These are phyloP conservation scores for Debaryomyces prosopidis DNA, from an alignment of 805 yeast species.

Conservation along the genomic window DNA sequence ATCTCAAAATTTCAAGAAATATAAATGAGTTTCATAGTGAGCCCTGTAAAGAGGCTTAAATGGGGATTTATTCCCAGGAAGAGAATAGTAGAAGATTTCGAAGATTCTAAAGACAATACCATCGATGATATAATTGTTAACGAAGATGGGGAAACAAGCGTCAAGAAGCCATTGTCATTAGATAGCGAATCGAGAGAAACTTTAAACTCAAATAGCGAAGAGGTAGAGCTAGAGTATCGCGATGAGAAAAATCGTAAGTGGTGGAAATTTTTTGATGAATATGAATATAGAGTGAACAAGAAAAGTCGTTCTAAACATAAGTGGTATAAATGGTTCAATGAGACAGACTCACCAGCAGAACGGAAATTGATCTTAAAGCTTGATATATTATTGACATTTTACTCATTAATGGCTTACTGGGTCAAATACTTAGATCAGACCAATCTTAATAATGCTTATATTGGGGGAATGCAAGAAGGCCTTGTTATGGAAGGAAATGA, in stretches of 20 bases:
- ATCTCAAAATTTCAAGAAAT: background rate
- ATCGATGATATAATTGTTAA: background rate
- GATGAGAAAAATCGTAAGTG: constrained; percentile 26
- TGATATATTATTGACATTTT: constrained; percentile 23
- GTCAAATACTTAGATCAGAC: constrained; percentile 59
- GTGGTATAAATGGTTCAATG: constrained; percentile 45
- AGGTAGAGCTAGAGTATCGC: constrained; percentile 17
- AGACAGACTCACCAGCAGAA: constrained; percentile 42
- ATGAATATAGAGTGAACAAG: constrained; percentile 49
- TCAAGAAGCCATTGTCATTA: background rate
- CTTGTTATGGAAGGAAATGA: constrained; percentile 58
- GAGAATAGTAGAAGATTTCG: constrained; percentile 30
- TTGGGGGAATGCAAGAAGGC: constrained; percentile 58
- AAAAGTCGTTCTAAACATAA: constrained; percentile 17
- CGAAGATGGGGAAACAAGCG: background rate
- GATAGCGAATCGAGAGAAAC: background rate
- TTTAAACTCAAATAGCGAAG: background rate
- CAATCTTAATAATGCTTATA: constrained; percentile 61
- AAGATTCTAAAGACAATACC: constrained; percentile 6
- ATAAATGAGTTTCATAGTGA: background rate
- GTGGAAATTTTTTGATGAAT: constrained; percentile 44
- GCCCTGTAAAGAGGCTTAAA: constrained; percentile 16
- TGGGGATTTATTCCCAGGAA: constrained; percentile 38
- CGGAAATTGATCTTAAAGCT: constrained; percentile 21
- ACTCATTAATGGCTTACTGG: constrained; percentile 49